These are phyloP conservation scores for Pistacia vera DNA, from an alignment of 345 rosid species.

Conservation along the genomic window DNA sequence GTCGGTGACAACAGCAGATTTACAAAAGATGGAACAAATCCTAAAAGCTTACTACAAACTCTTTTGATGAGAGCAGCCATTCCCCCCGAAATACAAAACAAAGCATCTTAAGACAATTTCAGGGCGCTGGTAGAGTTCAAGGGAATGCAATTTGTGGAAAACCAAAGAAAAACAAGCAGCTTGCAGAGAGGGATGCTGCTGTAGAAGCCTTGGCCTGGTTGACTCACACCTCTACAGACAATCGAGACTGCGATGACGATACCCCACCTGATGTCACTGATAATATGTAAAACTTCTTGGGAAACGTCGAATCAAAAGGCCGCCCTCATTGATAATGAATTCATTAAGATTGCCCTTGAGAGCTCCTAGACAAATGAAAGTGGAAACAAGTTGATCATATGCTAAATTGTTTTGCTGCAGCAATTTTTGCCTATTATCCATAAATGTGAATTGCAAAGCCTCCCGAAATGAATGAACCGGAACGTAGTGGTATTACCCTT, in stretches of 20 bases:
- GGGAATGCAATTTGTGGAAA: conserved; percentile 97
- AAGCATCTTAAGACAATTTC: conserved; percentile 91
- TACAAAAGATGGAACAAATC: conserved; percentile 85
- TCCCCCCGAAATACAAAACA: conserved; percentile 96
- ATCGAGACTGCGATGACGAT: conserved; percentile 39
- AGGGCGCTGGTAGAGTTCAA: conserved; percentile 93
- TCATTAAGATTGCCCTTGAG: neutral
- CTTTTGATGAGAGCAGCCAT: conserved; percentile 93
- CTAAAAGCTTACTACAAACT: conserved; percentile 92
- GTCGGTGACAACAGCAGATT: conserved; percentile 52
- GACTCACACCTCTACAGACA: conserved; percentile 69
- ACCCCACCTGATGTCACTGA: conserved; percentile 82
- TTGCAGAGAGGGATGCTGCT: conserved; percentile 96
- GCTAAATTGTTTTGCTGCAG: neutral
- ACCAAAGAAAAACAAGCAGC: conserved; percentile 88
- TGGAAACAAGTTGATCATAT: neutral
- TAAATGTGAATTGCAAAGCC: neutral
- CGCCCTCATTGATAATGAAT: conserved; percentile 12
- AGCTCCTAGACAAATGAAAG: neutral
- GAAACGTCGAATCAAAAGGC: conserved; percentile 55
- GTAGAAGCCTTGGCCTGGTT: conserved; percentile 97
- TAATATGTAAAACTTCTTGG: conserved; percentile 94
- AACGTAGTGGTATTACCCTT: too few species aligned
- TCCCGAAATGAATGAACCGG: neutral
- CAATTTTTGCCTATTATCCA: neutral